Evolutionary conservation across 2,329 filamentous ascomycete species (phyloP).

Genomic region (Parastagonospora nodorum): DNA sequence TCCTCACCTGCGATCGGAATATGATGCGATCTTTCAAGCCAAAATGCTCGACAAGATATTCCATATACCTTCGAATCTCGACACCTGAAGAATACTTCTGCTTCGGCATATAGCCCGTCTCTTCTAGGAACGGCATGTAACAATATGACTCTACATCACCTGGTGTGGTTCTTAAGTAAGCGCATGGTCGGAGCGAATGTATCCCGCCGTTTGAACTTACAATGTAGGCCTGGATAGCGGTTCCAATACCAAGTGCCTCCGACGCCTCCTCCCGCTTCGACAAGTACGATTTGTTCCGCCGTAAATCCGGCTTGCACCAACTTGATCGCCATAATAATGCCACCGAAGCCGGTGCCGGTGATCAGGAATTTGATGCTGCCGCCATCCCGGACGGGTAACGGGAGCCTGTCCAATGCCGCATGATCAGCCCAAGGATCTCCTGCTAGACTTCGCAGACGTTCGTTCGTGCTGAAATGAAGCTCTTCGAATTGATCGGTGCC

Average conservation of each 20-base stretch:
- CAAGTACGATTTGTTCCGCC: slow-evolving; percentile 42
- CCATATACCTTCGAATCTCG: slow-evolving; percentile 53
- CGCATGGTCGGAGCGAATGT: not conserved
- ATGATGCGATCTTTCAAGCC: slow-evolving; percentile 46
- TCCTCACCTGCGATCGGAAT: slow-evolving; percentile 47
- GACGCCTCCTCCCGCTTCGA: slow-evolving; percentile 52
- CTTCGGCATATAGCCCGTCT: slow-evolving; percentile 62
- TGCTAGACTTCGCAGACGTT: slow-evolving; percentile 13
- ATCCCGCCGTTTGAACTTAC: slow-evolving; percentile 23
- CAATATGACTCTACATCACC: slow-evolving; percentile 61
- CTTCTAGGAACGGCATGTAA: slow-evolving; percentile 65
- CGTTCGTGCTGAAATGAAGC: slow-evolving; percentile 15
- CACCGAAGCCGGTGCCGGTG: slow-evolving; percentile 49
- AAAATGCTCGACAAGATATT: slow-evolving; percentile 28
- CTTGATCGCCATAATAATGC: slow-evolving; percentile 46
- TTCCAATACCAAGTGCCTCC: slow-evolving; percentile 57
- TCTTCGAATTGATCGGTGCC: slow-evolving; percentile 16
- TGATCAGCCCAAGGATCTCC: slow-evolving; percentile 21
- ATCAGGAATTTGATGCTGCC: slow-evolving; percentile 35
- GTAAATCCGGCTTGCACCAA: slow-evolving; percentile 44
- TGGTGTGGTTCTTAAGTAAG: not conserved
- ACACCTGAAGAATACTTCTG: slow-evolving; percentile 50
- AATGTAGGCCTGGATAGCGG: slow-evolving; percentile 54
- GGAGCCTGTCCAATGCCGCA: slow-evolving; percentile 13
- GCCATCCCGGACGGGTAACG: slow-evolving; percentile 6